Evolutionary conservation across 2,329 filamentous ascomycete species (phyloP).

Genomic region (Thelonectria blattea): DNA sequence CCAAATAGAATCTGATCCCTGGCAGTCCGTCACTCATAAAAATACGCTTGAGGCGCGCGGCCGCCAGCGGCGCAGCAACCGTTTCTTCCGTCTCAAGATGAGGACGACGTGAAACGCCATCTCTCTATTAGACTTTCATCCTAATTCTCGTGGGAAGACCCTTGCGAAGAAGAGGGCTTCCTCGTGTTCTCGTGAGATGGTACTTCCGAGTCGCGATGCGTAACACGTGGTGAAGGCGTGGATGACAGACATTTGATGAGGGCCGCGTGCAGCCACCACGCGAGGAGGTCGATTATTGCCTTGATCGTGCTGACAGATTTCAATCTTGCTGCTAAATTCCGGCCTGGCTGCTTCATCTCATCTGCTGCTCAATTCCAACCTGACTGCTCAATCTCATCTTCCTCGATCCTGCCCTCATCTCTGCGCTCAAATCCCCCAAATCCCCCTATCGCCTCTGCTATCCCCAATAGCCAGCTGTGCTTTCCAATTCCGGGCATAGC

Average conservation of each 20-base stretch:
- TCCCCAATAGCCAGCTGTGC: neutral
- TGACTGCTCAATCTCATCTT: too few relatives aligned
- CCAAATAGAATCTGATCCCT: too few relatives aligned
- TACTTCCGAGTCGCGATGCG: neutral
- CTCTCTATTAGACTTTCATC: neutral
- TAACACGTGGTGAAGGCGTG: neutral
- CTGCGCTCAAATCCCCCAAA: neutral
- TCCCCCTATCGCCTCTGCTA: neutral
- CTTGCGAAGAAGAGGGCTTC: neutral
- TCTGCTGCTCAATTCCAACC: too few relatives aligned
- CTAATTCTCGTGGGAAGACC: neutral
- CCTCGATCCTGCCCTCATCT: too few relatives aligned
- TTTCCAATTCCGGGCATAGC: neutral
- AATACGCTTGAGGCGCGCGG: too few relatives aligned
- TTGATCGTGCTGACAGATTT: neutral
- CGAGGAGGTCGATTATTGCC: neutral
- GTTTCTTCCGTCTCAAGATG: neutral
- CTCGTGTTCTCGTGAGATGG: neutral
- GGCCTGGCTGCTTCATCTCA: too few relatives aligned
- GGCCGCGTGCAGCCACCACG: neutral
- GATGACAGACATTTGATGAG: neutral
- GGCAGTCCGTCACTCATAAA: neutral
- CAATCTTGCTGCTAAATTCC: too few relatives aligned
- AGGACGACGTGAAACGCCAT: neutral
- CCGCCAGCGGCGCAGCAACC: neutral